phyloP scores from a whole-genome alignment of 176 grass and related monocot species.

The Oryza punctata region DNA sequence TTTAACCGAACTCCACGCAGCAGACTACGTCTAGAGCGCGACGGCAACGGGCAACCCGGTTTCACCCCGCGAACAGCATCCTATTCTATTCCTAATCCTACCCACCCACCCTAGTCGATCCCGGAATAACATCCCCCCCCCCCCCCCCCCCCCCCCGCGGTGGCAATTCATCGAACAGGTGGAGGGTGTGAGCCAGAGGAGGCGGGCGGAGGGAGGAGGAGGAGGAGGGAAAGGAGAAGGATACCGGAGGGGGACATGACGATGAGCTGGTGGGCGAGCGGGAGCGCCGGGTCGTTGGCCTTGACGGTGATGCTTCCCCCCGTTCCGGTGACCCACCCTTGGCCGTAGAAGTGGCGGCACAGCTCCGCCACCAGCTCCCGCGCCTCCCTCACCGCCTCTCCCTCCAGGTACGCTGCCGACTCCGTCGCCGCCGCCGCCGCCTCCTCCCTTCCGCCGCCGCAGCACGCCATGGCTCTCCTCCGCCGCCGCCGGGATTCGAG shows the following conservation, averaged over 20 bases:
- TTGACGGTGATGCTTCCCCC: constrained; percentile 87
- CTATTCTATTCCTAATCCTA: no score
- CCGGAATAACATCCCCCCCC: background rate
- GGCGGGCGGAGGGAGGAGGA: background rate
- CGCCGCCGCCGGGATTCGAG: background rate
- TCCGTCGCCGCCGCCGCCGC: constrained; percentile 20
- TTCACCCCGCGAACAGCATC: no score
- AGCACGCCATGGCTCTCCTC: constrained; percentile 36
- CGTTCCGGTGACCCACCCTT: constrained; percentile 87
- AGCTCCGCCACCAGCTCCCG: constrained; percentile 81
- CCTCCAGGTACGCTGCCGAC: constrained; percentile 61
- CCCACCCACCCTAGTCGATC: background rate
- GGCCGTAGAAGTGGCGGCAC: constrained; percentile 89
- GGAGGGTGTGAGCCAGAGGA: background rate
- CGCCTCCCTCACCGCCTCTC: constrained; percentile 59
- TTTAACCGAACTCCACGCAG: background rate
- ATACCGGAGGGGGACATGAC: constrained; percentile 88
- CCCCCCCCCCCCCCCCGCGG: background rate
- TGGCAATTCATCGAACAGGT: constrained; percentile 43
- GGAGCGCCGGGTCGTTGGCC: constrained; percentile 70
- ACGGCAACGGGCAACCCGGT: background rate
- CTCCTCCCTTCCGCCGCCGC: background rate
- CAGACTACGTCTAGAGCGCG: background rate
- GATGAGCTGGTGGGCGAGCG: constrained; percentile 76
- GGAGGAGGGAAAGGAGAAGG: background rate